phyloP scores from a whole-genome alignment of 768 basidiomycete genomes.

The Kwoniella shandongensis region DNA sequence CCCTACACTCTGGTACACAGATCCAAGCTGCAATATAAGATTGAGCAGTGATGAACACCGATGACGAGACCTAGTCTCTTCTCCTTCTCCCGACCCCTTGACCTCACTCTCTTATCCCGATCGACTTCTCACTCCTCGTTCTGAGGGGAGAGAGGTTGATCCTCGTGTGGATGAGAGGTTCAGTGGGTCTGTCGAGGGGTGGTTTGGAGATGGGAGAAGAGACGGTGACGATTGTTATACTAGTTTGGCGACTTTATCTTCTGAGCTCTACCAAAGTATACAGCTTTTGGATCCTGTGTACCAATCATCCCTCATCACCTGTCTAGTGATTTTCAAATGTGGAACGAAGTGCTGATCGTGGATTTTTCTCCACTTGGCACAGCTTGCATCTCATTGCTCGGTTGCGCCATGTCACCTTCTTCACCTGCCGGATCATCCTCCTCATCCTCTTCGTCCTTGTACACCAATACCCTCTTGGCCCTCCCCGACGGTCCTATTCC shows the following conservation, averaged over 20 bases:
- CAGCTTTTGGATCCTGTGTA: neutral
- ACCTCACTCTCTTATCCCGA: slow-evolving; percentile 1
- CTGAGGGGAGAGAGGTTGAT: slow-evolving; percentile 18
- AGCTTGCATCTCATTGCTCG: neutral
- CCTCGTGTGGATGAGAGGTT: slow-evolving; percentile 22
- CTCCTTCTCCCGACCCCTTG: slow-evolving; percentile 7
- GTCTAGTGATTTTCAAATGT: neutral
- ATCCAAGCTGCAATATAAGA: neutral
- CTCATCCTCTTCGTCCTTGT: slow-evolving; percentile 35
- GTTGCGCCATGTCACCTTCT: slow-evolving; percentile 33
- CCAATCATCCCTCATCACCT: neutral
- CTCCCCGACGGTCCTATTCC: slow-evolving; percentile 49
- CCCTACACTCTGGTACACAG: neutral
- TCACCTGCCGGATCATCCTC: slow-evolving; percentile 42
- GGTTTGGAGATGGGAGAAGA: slow-evolving; percentile 1
- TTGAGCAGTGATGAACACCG: slow-evolving; percentile 40
- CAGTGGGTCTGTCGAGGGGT: slow-evolving; percentile 10
- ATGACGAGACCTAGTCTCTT: slow-evolving; percentile 48
- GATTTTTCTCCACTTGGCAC: neutral
- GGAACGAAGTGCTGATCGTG: neutral
- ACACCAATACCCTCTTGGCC: slow-evolving; percentile 42
- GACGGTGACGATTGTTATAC: slow-evolving; percentile 37
- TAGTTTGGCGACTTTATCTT: slow-evolving; percentile 53
- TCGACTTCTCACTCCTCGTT: slow-evolving; percentile 24
- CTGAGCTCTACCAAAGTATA: slow-evolving; percentile 3